A percentile compares a stretch with the other conserved stretches of the same genome.
These are phyloP conservation scores for Kwoniella botswanensis DNA, from an alignment of 768 basidiomycete species.

Conservation along the genomic window DNA sequence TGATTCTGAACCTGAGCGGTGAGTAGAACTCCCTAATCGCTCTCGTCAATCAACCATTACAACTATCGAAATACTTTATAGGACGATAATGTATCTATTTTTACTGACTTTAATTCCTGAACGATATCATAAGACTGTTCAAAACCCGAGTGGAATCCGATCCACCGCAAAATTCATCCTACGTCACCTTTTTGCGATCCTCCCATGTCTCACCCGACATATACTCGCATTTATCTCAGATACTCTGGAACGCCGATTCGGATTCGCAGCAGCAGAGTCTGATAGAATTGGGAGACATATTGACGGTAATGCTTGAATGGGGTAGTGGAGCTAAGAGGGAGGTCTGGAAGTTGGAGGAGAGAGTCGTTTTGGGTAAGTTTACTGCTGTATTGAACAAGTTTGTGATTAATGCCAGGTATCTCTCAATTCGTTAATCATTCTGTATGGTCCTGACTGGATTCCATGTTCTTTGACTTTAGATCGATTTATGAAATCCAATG, in stretches of 20 bases:
- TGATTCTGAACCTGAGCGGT: slow-evolving; percentile 8
- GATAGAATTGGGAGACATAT: slow-evolving; percentile 31
- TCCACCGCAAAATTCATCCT: slow-evolving; percentile 15
- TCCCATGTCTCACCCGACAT: slow-evolving; percentile 16
- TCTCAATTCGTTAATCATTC: not conserved
- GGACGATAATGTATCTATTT: not conserved
- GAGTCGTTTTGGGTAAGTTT: slow-evolving; percentile 40
- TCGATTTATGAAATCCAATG: slow-evolving; percentile 43
- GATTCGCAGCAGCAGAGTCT: slow-evolving; percentile 30
- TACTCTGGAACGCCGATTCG: slow-evolving; percentile 34
- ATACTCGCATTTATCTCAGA: slow-evolving; percentile 25
- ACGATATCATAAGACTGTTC: slow-evolving; percentile 14
- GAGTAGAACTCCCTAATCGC: not conserved
- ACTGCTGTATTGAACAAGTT: not conserved
- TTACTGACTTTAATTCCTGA: not conserved
- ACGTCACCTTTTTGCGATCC: slow-evolving; percentile 32
- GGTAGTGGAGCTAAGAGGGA: slow-evolving; percentile 25
- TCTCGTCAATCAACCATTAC: too few species aligned
- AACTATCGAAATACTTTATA: not conserved
- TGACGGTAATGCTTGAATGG: slow-evolving; percentile 41
- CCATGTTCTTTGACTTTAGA: slow-evolving; percentile 20
- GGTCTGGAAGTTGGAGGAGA: slow-evolving; percentile 45
- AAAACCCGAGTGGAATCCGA: slow-evolving; percentile 23
- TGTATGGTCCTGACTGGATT: not conserved
- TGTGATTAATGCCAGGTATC: too few species aligned